phyloP scores from a whole-genome alignment of 345 rosid genomes.

The Gossypium longicalyx region DNA sequence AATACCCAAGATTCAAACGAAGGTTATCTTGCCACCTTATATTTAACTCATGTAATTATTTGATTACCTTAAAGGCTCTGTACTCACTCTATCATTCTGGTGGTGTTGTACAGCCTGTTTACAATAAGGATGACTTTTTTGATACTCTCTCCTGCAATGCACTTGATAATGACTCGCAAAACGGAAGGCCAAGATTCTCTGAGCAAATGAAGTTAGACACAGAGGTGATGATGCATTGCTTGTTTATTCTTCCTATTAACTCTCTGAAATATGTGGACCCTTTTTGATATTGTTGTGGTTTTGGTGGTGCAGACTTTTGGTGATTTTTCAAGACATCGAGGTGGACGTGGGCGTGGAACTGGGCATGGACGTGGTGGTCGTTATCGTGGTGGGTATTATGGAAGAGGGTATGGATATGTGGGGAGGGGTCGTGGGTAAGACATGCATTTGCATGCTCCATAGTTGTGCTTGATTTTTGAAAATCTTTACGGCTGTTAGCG shows the following conservation, averaged over 20 bases:
- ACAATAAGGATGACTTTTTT: conserved; percentile 92
- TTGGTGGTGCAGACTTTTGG: conserved; percentile 57
- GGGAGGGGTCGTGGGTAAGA: conserved; percentile 41
- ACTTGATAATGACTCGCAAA: conserved; percentile 44
- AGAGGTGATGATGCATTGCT: conserved; percentile 46
- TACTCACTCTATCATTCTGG: neutral
- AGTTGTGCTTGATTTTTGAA: conserved; percentile 7
- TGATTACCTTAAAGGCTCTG: neutral
- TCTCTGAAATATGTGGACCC: neutral
- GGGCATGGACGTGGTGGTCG: conserved; percentile 36
- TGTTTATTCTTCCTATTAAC: neutral
- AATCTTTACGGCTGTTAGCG: conserved; percentile 15
- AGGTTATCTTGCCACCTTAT: conserved; percentile 31
- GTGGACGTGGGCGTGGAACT: conserved; percentile 43
- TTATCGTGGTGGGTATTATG: conserved; percentile 41
- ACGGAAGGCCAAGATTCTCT: conserved; percentile 69
- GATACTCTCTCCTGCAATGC: conserved; percentile 70
- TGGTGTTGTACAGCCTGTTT: conserved; percentile 51
- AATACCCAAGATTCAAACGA: conserved; percentile 39
- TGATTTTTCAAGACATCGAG: conserved; percentile 51
- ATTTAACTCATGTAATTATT: conserved; percentile 10
- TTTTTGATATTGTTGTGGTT: neutral
- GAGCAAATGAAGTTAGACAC: conserved; percentile 86
- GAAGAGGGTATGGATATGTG: conserved; percentile 35
- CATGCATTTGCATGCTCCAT: conserved; percentile 22